Conservation (phyloP, 305 asterid species). For the Rubia tinctorum region DNA sequence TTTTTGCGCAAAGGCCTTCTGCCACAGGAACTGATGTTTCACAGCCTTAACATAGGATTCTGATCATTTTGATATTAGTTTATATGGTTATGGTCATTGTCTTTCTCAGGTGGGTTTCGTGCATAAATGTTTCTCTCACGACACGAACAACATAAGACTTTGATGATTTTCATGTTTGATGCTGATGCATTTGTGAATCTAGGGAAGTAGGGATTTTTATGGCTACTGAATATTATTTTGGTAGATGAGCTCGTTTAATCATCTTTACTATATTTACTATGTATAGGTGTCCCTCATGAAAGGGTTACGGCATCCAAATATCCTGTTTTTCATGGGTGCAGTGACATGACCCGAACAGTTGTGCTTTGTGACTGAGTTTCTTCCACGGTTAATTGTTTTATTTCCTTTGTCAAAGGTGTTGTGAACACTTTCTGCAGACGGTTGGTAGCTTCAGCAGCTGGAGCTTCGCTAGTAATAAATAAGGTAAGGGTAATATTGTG, state of each 20-base stretch:
- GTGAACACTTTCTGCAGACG: not conserved
- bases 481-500: slow-evolving; percentile 43
- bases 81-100: too few species aligned
- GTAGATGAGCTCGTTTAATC: too few species aligned
- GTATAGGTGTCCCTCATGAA: slow-evolving; percentile 91
- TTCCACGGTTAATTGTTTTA: slow-evolving; percentile 69
- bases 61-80: too few species aligned
- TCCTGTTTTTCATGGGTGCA: slow-evolving; percentile 97
- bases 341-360: slow-evolving; percentile 88
- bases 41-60: too few species aligned
- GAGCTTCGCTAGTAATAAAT: slow-evolving; percentile 29
- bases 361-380: slow-evolving; percentile 96
- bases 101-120: too few species aligned
- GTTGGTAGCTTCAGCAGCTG: slow-evolving; percentile 35
- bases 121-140: not conserved
- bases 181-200: too few species aligned
- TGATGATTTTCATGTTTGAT: not conserved
- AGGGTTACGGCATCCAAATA: slow-evolving; percentile 89
- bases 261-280: slow-evolving; percentile 16
- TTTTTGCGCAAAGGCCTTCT: too few species aligned
- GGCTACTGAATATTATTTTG: too few species aligned
- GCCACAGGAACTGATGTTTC: too few species aligned
- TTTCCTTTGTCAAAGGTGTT: slow-evolving; percentile 5
- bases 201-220: slow-evolving; percentile 83
- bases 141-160: not conserved